Conservation (phyloP, 441 rosid genomes). For the Erodium texanum region DNA sequence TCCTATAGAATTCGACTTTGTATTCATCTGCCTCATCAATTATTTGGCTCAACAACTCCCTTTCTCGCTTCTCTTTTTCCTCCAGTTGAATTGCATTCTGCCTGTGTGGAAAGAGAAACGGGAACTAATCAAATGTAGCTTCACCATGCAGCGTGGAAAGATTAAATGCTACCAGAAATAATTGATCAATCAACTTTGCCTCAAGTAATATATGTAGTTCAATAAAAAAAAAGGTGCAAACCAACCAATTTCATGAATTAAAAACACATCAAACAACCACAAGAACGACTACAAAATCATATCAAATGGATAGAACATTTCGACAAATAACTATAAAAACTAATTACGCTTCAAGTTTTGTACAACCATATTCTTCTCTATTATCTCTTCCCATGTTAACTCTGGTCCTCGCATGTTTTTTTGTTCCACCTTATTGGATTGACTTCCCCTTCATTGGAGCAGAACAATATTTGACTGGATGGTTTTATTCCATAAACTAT, state of each 20-base stretch:
- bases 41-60: conserved; percentile 43
- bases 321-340: background rate
- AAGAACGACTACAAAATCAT: background rate
- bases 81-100: conserved; percentile 53
- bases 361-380: background rate
- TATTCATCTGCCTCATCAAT: conserved; percentile 53
- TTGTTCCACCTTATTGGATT: background rate
- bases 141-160: background rate
- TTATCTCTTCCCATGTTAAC: background rate
- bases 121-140: background rate
- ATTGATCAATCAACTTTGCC: background rate
- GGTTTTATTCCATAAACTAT: background rate
- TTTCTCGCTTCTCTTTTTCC: conserved; percentile 75
- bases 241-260: background rate
- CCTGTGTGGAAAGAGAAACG: conserved; percentile 25
- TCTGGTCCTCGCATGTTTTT: background rate
- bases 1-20: conserved; percentile 52
- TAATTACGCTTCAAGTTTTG: background rate
- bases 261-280: background rate
- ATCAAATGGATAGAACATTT: background rate
- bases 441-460: background rate
- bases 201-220: background rate
- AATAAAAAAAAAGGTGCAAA: background rate
- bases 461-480: background rate
- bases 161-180: background rate